Base-by-base conservation (phyloP, 2,329 filamentous ascomycete species). In the Paraphoma chrysanthemicola region DNA sequence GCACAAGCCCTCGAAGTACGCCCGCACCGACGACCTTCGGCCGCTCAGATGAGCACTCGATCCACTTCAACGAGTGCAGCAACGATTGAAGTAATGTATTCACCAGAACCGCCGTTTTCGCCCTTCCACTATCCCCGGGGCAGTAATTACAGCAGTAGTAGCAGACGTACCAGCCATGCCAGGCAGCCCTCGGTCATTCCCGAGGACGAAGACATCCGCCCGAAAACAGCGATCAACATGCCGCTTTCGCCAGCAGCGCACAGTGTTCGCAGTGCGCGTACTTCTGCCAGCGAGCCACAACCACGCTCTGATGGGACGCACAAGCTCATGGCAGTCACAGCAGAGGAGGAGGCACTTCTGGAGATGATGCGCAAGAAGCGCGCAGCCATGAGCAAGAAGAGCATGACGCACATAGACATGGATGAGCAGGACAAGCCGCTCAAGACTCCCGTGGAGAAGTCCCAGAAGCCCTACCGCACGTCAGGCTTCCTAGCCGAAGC, bases 351-450 rank as follows among this genome's bases (percentile, higher is more conserved):
- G 66, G 78, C 79, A 23, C 63, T 83, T 12, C 60, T 83, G 36
- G 81, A 82, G 52, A 70, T 82, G 68, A 81, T 83, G 79, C 78
- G 81, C 7, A 75, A 77, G 54, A 83, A 82, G 63, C 76, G 80
- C 44, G 79, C 80, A 10, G 77, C 75, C 7, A 81, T 82, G 80
- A 74, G 74, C 28, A 77, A 80, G 60, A 51, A 53, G 12, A 75
- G 69, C 47, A 76, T 74, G 54, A 64, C 73, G 1, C 74, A 79
- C 57, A 77, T 73, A 23, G 75, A 76, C 48, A 66, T 69, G 12
- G 54, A 77, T 6, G 75, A 79, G 56, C 63, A 76, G 36, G 67
- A 68, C 36, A 59, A 63, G 38, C 61, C 57, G 56, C 65, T 66
- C 33, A 63, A 52, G 23, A 59, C 63, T 12, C 55, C 66, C 8